These are phyloP conservation scores for Ceratobasidium theobromae DNA, from an alignment of 1,284 basidiomycete species.

Conservation along the genomic window DNA sequence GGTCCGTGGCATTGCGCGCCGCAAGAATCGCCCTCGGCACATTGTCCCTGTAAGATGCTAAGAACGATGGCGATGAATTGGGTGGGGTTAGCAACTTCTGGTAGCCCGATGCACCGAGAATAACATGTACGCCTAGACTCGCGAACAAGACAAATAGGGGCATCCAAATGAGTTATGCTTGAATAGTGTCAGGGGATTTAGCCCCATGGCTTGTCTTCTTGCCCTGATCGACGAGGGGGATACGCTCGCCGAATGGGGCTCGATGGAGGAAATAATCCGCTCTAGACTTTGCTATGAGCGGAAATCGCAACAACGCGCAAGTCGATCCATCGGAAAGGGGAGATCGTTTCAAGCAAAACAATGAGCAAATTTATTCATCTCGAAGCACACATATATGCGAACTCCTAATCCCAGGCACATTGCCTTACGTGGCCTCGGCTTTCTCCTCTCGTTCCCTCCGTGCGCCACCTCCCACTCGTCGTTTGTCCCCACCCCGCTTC, in stretches of 20 bases:
- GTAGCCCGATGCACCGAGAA: no score
- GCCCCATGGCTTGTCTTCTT: not conserved
- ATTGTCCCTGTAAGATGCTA: no score
- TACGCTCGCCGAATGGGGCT: no score
- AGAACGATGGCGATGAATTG: no score
- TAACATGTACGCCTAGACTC: no score
- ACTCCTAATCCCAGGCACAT: constrained; percentile 52
- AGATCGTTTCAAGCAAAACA: not conserved
- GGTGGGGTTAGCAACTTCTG: no score
- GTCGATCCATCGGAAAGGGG: no score
- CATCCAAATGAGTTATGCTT: no score
- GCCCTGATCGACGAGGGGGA: not conserved
- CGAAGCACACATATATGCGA: not conserved
- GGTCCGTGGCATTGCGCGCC: not conserved
- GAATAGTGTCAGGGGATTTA: not conserved
- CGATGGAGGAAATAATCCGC: no score
- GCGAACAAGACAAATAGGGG: no score
- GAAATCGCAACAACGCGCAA: not conserved
- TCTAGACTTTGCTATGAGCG: no score
- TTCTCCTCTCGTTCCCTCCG: constrained; percentile 59
- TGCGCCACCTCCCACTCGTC: constrained; percentile 35
- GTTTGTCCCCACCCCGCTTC: constrained; percentile 23
- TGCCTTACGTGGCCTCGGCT: constrained; percentile 53
- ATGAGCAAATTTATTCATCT: not conserved
- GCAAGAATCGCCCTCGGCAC: no score